A percentile compares a stretch with the other conserved stretches of the same genome.
Evolutionary conservation across 78 protist genomes (phyloP).

Genomic region (Neovahlkampfia damariscottae): DNA sequence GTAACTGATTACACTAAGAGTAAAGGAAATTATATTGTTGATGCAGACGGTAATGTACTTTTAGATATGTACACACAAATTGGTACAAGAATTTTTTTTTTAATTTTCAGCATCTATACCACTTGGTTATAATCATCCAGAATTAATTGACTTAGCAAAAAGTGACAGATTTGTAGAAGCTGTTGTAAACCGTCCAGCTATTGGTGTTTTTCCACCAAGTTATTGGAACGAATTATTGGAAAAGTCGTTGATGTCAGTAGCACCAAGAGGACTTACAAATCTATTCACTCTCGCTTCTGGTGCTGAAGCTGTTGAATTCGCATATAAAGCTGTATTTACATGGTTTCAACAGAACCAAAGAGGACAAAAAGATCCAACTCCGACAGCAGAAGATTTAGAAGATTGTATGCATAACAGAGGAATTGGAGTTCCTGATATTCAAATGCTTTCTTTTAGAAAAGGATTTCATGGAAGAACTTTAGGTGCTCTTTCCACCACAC

Average conservation of each 20-base stretch:
- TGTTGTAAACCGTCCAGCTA: conserved; percentile 56
- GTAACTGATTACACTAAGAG: not conserved
- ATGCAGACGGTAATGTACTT: conserved; percentile 59
- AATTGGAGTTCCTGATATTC: conserved; percentile 51
- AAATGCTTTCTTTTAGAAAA: conserved; percentile 44
- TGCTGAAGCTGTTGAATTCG: conserved; percentile 61
- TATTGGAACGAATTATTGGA: conserved; percentile 41
- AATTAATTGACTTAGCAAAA: conserved; percentile 13
- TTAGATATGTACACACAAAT: conserved; percentile 53
- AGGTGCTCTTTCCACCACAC: conserved; percentile 60
- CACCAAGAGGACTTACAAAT: conserved; percentile 50
- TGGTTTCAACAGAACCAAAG: conserved; percentile 6
- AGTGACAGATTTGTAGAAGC: conserved; percentile 43
- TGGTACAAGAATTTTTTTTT: no score
- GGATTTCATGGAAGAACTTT: conserved; percentile 63
- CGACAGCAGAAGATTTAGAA: conserved; percentile 32
- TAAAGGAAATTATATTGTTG: conserved; percentile 57
- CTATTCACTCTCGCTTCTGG: conserved; percentile 52
- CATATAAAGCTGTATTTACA: conserved; percentile 58
- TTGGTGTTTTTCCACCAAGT: conserved; percentile 48
- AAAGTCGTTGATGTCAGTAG: conserved; percentile 51
- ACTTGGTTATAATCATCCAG: conserved; percentile 34
- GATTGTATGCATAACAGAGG: conserved; percentile 54
- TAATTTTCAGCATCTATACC: conserved; percentile 56
- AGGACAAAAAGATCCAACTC: conserved; percentile 13